Percentiles rank a stretch among this genome's conserved stretches.
These are phyloP conservation scores for Bruguiera parviflora DNA, from an alignment of 345 rosid genomes.

Conservation along the genomic window DNA sequence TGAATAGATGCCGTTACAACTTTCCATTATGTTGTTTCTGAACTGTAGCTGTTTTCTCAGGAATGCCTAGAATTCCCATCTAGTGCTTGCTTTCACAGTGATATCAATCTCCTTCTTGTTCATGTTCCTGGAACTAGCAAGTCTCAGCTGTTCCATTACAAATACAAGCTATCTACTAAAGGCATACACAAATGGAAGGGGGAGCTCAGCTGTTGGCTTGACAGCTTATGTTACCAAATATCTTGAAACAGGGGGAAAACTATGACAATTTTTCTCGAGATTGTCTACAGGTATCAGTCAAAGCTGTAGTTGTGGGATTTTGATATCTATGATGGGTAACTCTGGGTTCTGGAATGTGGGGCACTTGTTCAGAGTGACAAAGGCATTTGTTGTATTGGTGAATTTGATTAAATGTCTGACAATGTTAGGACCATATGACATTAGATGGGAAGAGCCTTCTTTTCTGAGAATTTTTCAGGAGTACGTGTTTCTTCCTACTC, in stretches of 20 bases:
- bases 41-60: conserved; percentile 81
- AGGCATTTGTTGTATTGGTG: conserved; percentile 91
- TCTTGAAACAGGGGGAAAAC: conserved; percentile 98
- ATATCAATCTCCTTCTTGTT: conserved; percentile 87
- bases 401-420: conserved; percentile 97
- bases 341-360: conserved; percentile 87
- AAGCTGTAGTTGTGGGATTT: background rate
- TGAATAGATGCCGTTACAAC: background rate
- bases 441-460: conserved; percentile 46
- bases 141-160: conserved; percentile 91
- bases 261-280: conserved; percentile 29
- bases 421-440: conserved; percentile 93
- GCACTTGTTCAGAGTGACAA: conserved; percentile 91
- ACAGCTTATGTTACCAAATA: conserved; percentile 92
- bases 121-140: conserved; percentile 99
- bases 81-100: conserved; percentile 93
- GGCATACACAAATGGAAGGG: conserved; percentile 96
- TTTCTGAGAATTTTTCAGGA: background rate
- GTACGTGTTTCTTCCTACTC: background rate
- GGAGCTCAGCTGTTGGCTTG: conserved; percentile 98
- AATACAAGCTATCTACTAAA: conserved; percentile 88
- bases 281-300: background rate
- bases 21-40: background rate
- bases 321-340: conserved; percentile 9
- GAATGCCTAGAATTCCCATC: conserved; percentile 73